Conservation (phyloP, 441 rosid species). For the Erysimum cheiri region DNA sequence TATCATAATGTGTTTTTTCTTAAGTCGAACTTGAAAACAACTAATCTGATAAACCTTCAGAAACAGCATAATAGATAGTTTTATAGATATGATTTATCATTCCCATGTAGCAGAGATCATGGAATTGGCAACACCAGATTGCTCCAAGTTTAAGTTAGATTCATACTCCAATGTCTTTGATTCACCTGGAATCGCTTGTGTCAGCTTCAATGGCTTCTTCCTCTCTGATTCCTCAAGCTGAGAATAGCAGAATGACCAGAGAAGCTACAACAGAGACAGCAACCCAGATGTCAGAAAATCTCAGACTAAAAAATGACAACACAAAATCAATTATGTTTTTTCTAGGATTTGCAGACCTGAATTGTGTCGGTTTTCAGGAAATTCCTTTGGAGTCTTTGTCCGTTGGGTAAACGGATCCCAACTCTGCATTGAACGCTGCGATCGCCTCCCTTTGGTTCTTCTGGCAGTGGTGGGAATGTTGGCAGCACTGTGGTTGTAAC, state of each 20-base stretch:
- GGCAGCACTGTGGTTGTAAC: constrained; percentile 49
- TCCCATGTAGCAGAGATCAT: constrained; percentile 90
- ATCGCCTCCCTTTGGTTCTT: constrained; percentile 80
- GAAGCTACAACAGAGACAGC: constrained; percentile 57
- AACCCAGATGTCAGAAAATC: constrained; percentile 31
- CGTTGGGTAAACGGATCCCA: constrained; percentile 94
- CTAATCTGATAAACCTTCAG: constrained; percentile 29
- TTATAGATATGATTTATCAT: constrained; percentile 46
- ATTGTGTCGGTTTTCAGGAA: constrained; percentile 76
- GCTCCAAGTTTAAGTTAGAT: constrained; percentile 66
- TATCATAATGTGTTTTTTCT: background rate
- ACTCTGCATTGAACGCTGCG: constrained; percentile 79
- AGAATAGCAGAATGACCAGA: constrained; percentile 88
- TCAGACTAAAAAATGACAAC: background rate
- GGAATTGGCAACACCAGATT: constrained; percentile 86
- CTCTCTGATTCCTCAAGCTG: constrained; percentile 66
- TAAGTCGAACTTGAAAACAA: background rate
- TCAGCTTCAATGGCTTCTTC: constrained; percentile 70
- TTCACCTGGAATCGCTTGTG: constrained; percentile 87
- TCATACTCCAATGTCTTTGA: constrained; percentile 69
- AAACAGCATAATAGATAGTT: constrained; percentile 19
- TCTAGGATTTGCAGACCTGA: constrained; percentile 54
- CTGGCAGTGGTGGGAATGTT: constrained; percentile 72
- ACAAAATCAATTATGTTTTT: constrained; percentile 23
- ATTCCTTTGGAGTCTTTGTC: constrained; percentile 81